These are phyloP conservation scores for Drechslerella stenobrocha DNA, from an alignment of 2,329 filamentous ascomycete genomes.

Conservation along the genomic window DNA sequence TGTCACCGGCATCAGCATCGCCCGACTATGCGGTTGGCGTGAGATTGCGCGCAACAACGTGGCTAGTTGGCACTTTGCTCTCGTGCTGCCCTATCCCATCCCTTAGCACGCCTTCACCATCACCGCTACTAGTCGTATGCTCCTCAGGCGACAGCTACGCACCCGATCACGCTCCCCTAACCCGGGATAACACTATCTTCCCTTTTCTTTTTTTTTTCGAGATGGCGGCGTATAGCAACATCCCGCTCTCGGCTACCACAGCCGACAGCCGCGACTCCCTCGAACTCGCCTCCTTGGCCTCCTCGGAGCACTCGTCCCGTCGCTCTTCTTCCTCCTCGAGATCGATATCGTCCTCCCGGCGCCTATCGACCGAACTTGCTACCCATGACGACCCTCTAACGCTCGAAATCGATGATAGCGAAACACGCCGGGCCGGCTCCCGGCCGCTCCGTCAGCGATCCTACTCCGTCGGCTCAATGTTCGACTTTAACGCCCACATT, in stretches of 20 bases:
- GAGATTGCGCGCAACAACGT: slow-evolving; percentile 2
- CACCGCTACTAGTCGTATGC: not conserved
- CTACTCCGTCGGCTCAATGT: slow-evolving; percentile 88
- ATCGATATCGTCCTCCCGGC: slow-evolving; percentile 85
- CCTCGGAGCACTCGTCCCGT: slow-evolving; percentile 69
- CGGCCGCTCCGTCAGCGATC: slow-evolving; percentile 63
- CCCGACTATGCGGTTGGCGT: not conserved
- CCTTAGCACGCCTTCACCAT: not conserved
- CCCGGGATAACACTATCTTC: too few species aligned
- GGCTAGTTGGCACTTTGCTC: not conserved
- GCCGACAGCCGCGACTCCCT: slow-evolving; percentile 74
- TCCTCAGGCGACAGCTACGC: too few species aligned
- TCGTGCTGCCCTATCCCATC: not conserved
- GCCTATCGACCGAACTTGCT: slow-evolving; percentile 68
- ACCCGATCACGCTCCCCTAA: too few species aligned
- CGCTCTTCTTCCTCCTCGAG: slow-evolving; percentile 74
- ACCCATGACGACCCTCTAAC: slow-evolving; percentile 79
- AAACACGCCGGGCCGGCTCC: slow-evolving; percentile 47
- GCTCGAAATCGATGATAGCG: slow-evolving; percentile 53
- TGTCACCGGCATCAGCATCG: not conserved
- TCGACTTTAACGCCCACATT: slow-evolving; percentile 90
- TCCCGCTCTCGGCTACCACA: slow-evolving; percentile 53
- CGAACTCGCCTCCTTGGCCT: slow-evolving; percentile 92
- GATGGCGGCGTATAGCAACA: slow-evolving; percentile 31
- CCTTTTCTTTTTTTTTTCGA: not conserved